Base-by-base conservation (phyloP, 345 rosid genomes). In the Mercurialis annua region DNA sequence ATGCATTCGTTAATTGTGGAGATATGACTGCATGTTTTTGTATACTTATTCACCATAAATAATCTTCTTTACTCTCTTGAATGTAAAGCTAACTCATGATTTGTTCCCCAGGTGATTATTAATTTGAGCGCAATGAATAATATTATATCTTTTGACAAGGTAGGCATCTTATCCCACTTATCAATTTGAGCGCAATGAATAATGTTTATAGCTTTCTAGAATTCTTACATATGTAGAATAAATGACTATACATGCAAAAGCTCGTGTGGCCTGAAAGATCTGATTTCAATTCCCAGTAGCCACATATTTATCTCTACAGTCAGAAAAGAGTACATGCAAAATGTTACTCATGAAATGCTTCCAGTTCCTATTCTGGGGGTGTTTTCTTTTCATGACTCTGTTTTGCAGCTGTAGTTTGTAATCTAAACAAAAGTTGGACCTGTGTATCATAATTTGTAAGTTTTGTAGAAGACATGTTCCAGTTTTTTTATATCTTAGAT, bases 81-180 rank as follows among this genome's bases (percentile, higher is more conserved):
- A 15, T 24, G 31, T 44, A 26, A 24, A n/a, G 16, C 73, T 46
- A 67, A 53, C 21, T 43, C 26, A 40, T 69, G 59, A 53, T 50
- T 29, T 59, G 20, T 46, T 72, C 57, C 53, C 67, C 88, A 89
- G 99, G 95, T 91, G 77, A 86, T 94, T 60, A 71, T 91, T 75
- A 89, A 80, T 78, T 64, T 86, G 71, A 78, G 95, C 76, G 84
- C 81, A 58, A 91, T 94, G 99, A 86, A 86, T 68, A 85, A 85
- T 46, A 77, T 91, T 65, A 64, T 87, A 54, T 68, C 90, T 65
- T 89, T 94, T 75, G 95, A 94, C 47, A 74, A 94, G 92, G 96
- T 93, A 76, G n/a, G 50, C 47, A 61, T 31, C 57, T 57, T 53
- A 36, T 30, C 20, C 38, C 65, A 10, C 43, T 40, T n/a, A n/a